Percentiles rank a stretch among this genome's conserved stretches.
These are phyloP conservation scores for Penicillium turbatum DNA, from an alignment of 495 filamentous ascomycete species.

Conservation along the genomic window DNA sequence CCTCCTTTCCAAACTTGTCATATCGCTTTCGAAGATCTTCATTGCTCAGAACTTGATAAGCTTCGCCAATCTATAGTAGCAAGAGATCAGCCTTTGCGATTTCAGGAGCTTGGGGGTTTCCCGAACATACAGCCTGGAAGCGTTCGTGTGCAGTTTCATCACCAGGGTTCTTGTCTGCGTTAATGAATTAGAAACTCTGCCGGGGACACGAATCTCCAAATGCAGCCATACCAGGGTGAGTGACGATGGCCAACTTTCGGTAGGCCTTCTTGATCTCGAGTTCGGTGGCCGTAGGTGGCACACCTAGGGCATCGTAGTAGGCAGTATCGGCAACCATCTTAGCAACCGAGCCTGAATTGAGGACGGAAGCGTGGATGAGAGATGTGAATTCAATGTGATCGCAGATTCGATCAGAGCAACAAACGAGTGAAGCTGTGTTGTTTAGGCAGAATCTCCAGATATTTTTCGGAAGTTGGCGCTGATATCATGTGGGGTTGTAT, in stretches of 20 bases:
- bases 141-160: constrained; percentile 90
- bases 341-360: neutral
- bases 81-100: constrained; percentile 10
- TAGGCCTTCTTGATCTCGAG: constrained; percentile 99
- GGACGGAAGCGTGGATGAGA: neutral
- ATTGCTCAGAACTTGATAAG: constrained; percentile 94
- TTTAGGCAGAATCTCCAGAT: constrained; percentile 11
- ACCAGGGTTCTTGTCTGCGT: constrained; percentile 90
- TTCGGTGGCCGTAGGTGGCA: constrained; percentile 82
- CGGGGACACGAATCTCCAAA: neutral
- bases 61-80: constrained; percentile 72
- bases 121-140: constrained; percentile 69
- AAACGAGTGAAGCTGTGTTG: neutral
- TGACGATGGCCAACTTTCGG: constrained; percentile 83
- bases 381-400: neutral
- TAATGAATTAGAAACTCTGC: neutral
- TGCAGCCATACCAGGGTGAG: constrained; percentile 55
- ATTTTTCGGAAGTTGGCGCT: constrained; percentile 6
- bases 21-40: constrained; percentile 82
- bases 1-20: constrained; percentile 94
- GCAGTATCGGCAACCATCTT: constrained; percentile 79
- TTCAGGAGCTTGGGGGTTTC: neutral
- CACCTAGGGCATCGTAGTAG: constrained; percentile 89
- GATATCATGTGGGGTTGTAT: constrained; percentile 14
- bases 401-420: neutral